phyloP scores from a whole-genome alignment of 805 yeast genomes.

The Metschnikowia baotianmanensis region DNA sequence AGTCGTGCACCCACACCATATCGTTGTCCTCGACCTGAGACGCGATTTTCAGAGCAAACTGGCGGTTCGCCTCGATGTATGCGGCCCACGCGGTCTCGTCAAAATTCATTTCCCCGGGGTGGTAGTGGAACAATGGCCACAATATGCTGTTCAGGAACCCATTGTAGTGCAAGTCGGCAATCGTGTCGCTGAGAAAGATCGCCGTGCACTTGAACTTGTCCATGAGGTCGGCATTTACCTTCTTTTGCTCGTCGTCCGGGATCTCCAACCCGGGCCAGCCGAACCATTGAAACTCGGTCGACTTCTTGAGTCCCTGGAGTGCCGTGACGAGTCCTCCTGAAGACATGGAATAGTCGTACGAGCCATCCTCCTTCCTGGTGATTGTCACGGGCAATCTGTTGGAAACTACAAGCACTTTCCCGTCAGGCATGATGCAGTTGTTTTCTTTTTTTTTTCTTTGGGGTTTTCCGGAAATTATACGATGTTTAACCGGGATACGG shows the following conservation, averaged over 20 bases:
- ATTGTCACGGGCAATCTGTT: constrained; percentile 95
- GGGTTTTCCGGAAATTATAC: too few species aligned
- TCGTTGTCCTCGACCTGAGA: constrained; percentile 75
- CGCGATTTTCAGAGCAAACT: constrained; percentile 75
- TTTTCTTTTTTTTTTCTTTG: too few species aligned
- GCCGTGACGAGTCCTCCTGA: constrained; percentile 98
- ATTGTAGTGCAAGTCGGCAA: constrained; percentile 94
- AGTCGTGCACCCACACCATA: constrained; percentile 96
- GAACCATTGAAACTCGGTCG: constrained; percentile 88
- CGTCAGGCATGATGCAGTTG: constrained; percentile 24
- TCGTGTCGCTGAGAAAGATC: constrained; percentile 77
- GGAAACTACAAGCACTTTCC: constrained; percentile 87
- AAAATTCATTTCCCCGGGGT: constrained; percentile 98
- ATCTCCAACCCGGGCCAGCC: constrained; percentile 95
- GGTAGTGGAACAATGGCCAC: constrained; percentile 98
- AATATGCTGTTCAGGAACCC: constrained; percentile 92
- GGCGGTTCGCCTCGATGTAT: constrained; percentile 85
- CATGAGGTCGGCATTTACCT: constrained; percentile 67
- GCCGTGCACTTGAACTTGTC: constrained; percentile 88
- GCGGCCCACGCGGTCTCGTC: constrained; percentile 99
- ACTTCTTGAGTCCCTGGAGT: constrained; percentile 81
- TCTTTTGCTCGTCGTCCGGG: constrained; percentile 68
- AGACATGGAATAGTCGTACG: constrained; percentile 84
- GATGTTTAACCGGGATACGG: too few species aligned
- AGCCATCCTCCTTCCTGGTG: constrained; percentile 56